Percentiles rank a stretch among this genome's conserved stretches.
Evolutionary conservation across 768 basidiomycete species (phyloP).

Genomic region (Leccinum subgranulosum): DNA sequence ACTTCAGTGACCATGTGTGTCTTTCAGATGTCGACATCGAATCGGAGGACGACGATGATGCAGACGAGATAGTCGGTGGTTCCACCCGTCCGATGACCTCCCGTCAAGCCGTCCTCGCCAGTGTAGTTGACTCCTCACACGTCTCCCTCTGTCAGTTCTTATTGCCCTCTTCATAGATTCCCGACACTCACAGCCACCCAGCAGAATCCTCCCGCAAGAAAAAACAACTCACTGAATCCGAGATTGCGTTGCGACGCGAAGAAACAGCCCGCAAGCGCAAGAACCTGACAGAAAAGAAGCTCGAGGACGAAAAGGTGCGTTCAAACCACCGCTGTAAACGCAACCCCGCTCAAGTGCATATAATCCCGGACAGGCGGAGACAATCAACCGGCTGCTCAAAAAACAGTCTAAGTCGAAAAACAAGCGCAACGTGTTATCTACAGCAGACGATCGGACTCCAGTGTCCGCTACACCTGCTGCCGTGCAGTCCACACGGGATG

Average conservation of each 20-base stretch:
- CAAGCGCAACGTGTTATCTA: slow-evolving; percentile 51
- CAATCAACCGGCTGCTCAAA: slow-evolving; percentile 84
- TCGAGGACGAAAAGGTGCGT: slow-evolving; percentile 48
- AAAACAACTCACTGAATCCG: slow-evolving; percentile 66
- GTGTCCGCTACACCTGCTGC: slow-evolving; percentile 28
- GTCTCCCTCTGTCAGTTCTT: slow-evolving; percentile 52
- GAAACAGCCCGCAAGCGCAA: slow-evolving; percentile 82
- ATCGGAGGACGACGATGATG: slow-evolving; percentile 40
- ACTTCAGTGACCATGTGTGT: not conserved
- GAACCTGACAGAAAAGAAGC: slow-evolving; percentile 42
- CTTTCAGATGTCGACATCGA: slow-evolving; percentile 39
- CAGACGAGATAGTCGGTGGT: slow-evolving; percentile 36
- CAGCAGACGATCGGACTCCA: slow-evolving; percentile 44
- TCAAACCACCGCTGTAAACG: not conserved
- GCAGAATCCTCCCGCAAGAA: slow-evolving; percentile 34
- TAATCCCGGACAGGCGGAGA: slow-evolving; percentile 58
- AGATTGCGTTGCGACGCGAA: slow-evolving; percentile 70
- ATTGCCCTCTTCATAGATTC: not conserved
- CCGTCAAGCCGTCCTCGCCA: slow-evolving; percentile 69
- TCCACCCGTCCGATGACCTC: slow-evolving; percentile 46
- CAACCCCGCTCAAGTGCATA: not conserved
- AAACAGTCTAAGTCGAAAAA: slow-evolving; percentile 72
- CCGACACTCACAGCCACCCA: not conserved
- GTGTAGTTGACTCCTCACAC: slow-evolving; percentile 65
- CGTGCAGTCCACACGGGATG: slow-evolving; percentile 27